Evolutionary conservation across 2,329 filamentous ascomycete genomes (phyloP).

Genomic region (Diaporthe vexans): DNA sequence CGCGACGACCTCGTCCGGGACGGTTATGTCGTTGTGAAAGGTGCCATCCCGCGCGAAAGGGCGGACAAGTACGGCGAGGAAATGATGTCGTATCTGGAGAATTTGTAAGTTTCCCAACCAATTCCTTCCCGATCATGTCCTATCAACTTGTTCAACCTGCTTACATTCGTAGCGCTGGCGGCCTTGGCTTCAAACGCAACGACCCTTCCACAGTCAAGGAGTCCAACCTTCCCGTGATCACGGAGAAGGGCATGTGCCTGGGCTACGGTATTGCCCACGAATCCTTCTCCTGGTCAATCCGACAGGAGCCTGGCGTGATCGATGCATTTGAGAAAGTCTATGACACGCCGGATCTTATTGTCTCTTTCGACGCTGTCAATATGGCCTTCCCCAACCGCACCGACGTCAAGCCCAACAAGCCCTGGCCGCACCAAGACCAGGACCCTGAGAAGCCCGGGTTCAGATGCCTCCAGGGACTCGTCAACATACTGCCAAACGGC

Average conservation of each 20-base stretch:
- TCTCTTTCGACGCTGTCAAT: conserved; percentile 64
- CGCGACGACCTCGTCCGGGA: conserved; percentile 60
- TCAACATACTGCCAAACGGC: conserved; percentile 60
- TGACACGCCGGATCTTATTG: conserved; percentile 60
- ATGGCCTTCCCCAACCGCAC: conserved; percentile 56
- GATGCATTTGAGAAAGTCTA: conserved; percentile 61
- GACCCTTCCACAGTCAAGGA: conserved; percentile 39
- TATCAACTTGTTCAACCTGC: background rate
- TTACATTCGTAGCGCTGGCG: background rate
- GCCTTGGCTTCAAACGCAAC: conserved; percentile 41
- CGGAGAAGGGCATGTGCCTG: conserved; percentile 63
- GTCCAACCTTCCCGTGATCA: conserved; percentile 49
- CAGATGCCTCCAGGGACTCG: conserved; percentile 61
- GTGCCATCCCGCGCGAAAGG: conserved; percentile 34
- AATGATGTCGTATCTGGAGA: conserved; percentile 39
- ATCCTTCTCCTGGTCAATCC: conserved; percentile 62
- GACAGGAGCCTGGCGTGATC: conserved; percentile 61
- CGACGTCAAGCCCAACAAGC: conserved; percentile 52
- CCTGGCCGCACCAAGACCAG: conserved; percentile 63
- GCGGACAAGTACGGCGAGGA: conserved; percentile 40
- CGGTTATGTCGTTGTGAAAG: conserved; percentile 46
- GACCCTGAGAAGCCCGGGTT: conserved; percentile 60
- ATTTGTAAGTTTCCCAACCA: conserved; percentile 41
- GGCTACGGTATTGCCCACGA: conserved; percentile 63
- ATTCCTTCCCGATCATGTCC: conserved; percentile 49